Evolutionary conservation across 1,284 basidiomycete genomes (phyloP), one percentile per base, ranked within the genome.

Genomic region (Anthracocystis panici-leucophaei): DNA sequence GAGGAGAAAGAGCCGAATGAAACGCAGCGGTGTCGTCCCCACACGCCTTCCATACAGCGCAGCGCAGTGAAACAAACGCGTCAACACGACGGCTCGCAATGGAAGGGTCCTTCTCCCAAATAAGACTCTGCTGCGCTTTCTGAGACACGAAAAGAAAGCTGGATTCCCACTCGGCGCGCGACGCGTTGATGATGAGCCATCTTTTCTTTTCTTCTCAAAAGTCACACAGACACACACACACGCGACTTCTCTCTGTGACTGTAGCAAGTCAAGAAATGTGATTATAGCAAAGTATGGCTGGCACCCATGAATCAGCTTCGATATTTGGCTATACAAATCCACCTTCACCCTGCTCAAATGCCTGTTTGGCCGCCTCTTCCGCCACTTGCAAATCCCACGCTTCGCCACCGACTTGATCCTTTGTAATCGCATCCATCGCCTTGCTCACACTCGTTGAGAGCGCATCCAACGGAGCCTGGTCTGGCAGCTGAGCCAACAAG

Each of bases 331-430:
- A 76, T 1, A 76, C 69, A 48, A 67, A 76, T n/a, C 65, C 74
- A 29, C 74, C 74, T n/a, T 76, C 65, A 20, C 74, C 74, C 31
- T 72, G 56, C 14, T 76, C 58, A 4, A 49, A 46, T 27, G 74
- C 65, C 54, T 65, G 51, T 31, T 40, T 41, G 2, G 74, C 74
- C 14, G 74, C 74, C 25, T 62, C 33, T 48, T 76, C 68, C 14
- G 59, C 10, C 38, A 72, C 65, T 14, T 68, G 31, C 38, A 76
- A 33, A 57, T 72, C 68, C 74, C 74, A 76, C 23, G 25, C 11
- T 29, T 65, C 64, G 21, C 68, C 74, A 16, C 68, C 68, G 0
- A 76, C 62, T 2, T 11, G 18, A 1, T 62, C 44, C 58, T 72
- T 72, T 20, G 45, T 52, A 14, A 75, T 29, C 12, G 12, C 51